These are phyloP conservation scores for Biscutella laevigata DNA, from an alignment of 441 rosid genomes.

Conservation along the genomic window DNA sequence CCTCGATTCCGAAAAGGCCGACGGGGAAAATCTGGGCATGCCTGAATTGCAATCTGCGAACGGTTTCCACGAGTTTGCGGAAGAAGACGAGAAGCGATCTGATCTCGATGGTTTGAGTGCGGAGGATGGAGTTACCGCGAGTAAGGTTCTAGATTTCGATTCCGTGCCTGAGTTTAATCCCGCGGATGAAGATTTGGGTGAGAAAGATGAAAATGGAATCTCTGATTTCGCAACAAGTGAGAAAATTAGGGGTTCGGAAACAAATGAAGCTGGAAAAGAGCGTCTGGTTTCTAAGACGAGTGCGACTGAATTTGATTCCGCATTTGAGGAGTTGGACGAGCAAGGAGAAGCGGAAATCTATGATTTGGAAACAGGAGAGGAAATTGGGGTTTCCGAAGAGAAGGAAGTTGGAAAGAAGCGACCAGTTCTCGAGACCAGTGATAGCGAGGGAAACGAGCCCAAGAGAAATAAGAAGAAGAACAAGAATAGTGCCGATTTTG, in stretches of 20 bases:
- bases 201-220: constrained; percentile 6
- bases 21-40: constrained; percentile 18
- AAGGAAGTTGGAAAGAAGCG: constrained; percentile 16
- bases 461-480: constrained; percentile 32
- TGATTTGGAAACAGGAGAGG: constrained; percentile 5
- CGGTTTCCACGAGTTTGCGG: constrained; percentile 23
- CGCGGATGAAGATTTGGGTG: constrained; percentile 14
- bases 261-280: background rate
- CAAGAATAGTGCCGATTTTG: constrained; percentile 27
- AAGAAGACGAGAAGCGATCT: constrained; percentile 27
- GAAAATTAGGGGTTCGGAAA: background rate
- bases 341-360: background rate
- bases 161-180: constrained; percentile 14
- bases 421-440: background rate
- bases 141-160: constrained; percentile 45
- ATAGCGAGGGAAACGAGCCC: constrained; percentile 10
- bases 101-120: constrained; percentile 23
- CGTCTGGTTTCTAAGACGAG: background rate
- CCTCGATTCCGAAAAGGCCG: background rate
- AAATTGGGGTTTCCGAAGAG: background rate
- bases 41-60: constrained; percentile 16
- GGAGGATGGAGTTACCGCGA: constrained; percentile 29
- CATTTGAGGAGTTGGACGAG: background rate
- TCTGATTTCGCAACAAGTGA: constrained; percentile 4
- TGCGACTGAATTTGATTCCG: background rate